Conservation (phyloP, 164 flowering plant genomes). For the Cinnamomum chago region DNA sequence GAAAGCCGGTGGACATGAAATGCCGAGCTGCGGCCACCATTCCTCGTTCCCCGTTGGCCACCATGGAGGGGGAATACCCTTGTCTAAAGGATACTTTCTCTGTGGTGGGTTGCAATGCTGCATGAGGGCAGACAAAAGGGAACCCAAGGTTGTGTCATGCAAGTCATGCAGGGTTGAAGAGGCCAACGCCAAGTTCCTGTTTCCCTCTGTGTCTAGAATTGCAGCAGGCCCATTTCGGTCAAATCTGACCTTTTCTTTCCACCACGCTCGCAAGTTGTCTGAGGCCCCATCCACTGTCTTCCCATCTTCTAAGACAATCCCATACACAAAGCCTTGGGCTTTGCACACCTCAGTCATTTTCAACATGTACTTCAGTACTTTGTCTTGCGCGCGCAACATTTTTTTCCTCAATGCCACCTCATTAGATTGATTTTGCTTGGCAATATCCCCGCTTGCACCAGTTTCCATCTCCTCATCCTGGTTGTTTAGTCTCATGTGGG, state of each 20-base stretch:
- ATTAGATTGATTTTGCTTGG: slow-evolving; percentile 10
- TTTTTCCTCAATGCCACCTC: slow-evolving; percentile 25
- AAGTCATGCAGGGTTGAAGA: slow-evolving; percentile 38
- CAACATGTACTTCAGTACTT: slow-evolving; percentile 60
- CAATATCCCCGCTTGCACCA: no score
- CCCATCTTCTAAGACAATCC: slow-evolving; percentile 64
- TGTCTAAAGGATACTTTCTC: slow-evolving; percentile 35
- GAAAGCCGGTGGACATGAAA: slow-evolving; percentile 58
- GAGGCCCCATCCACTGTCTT: slow-evolving; percentile 65
- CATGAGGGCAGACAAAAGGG: slow-evolving; percentile 34
- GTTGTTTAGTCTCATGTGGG: no score
- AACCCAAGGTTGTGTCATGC: slow-evolving; percentile 33
- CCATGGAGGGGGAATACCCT: slow-evolving; percentile 37
- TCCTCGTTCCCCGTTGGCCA: slow-evolving; percentile 38
- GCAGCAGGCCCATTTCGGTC: slow-evolving; percentile 51
- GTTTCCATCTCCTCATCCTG: no score
- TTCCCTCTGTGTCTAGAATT: slow-evolving; percentile 37
- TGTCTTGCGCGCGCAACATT: slow-evolving; percentile 63
- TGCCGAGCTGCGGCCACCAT: slow-evolving; percentile 31
- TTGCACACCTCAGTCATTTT: slow-evolving; percentile 62
- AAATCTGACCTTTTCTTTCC: slow-evolving; percentile 64
- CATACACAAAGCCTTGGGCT: slow-evolving; percentile 61
- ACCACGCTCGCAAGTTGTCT: slow-evolving; percentile 60
- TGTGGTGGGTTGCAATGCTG: slow-evolving; percentile 43
- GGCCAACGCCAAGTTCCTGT: slow-evolving; percentile 16